Evolutionary conservation across 441 rosid species (phyloP).

Genomic region (Erysimum cheiri): DNA sequence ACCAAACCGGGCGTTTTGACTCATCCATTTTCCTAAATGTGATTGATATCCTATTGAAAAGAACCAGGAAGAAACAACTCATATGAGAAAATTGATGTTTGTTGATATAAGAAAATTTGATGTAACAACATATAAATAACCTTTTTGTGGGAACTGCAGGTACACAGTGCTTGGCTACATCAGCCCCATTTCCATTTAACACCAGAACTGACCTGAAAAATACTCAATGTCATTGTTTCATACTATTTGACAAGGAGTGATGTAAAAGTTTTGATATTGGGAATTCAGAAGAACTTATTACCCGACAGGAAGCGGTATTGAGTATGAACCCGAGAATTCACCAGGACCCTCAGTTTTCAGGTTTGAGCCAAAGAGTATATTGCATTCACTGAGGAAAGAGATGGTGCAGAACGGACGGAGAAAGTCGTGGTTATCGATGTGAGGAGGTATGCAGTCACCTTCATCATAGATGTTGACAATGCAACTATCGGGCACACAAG

Average conservation of each 20-base stretch:
- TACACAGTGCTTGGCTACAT: slow-evolving; percentile 72
- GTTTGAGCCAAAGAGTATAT: slow-evolving; percentile 64
- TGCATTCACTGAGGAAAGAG: slow-evolving; percentile 60
- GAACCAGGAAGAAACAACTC: not conserved
- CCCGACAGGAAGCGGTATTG: slow-evolving; percentile 69
- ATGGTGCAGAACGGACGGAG: slow-evolving; percentile 71
- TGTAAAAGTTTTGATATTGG: not conserved
- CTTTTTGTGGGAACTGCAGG: slow-evolving; percentile 68
- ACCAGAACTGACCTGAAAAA: slow-evolving; percentile 66
- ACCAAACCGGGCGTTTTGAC: slow-evolving; percentile 57
- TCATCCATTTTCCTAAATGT: slow-evolving; percentile 75
- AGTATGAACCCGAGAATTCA: slow-evolving; percentile 61
- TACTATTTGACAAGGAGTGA: not conserved
- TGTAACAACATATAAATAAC: slow-evolving; percentile 26
- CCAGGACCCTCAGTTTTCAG: slow-evolving; percentile 59
- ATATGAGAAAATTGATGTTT: slow-evolving; percentile 4
- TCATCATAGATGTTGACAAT: slow-evolving; percentile 75
- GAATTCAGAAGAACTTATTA: slow-evolving; percentile 32
- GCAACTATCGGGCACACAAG: slow-evolving; percentile 71
- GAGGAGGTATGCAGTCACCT: slow-evolving; percentile 83
- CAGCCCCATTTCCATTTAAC: slow-evolving; percentile 72
- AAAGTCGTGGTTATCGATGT: slow-evolving; percentile 72
- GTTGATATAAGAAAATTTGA: not conserved
- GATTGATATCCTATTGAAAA: slow-evolving; percentile 58
- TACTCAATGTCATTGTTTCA: not conserved